A percentile compares a stretch with the other conserved stretches of the same genome.
Evolutionary conservation across 306 rosid genomes (phyloP).

Genomic region (Fragaria nilgerrensis): DNA sequence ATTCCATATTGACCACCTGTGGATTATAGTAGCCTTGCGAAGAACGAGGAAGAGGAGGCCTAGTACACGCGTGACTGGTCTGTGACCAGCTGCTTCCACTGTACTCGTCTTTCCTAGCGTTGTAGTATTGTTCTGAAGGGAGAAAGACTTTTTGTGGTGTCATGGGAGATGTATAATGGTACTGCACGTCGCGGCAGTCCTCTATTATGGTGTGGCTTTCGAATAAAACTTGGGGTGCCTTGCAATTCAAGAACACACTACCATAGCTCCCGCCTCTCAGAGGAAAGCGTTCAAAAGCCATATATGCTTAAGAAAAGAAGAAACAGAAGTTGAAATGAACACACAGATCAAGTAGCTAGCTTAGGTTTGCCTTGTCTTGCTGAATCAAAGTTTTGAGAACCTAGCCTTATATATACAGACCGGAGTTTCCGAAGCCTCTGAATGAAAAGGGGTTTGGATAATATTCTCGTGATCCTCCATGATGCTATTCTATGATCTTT

Average conservation of each 20-base stretch:
- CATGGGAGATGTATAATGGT: not conserved
- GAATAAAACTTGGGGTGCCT: not conserved
- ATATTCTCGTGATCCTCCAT: not conserved
- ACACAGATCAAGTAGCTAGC: not conserved
- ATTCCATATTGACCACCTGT: not conserved
- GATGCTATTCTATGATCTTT: not conserved
- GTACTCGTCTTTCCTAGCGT: not conserved
- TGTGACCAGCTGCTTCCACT: not conserved
- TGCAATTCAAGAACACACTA: too few relatives aligned
- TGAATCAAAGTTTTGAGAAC: not conserved
- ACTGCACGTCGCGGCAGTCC: not conserved
- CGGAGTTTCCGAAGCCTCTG: not conserved
- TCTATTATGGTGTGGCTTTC: not conserved
- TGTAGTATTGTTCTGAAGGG: not conserved
- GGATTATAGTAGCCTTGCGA: not conserved
- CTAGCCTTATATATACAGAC: not conserved
- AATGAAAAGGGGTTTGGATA: not conserved
- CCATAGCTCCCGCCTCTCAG: not conserved
- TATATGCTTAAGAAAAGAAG: not conserved
- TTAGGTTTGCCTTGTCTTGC: constrained; percentile 1
- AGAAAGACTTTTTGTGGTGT: not conserved
- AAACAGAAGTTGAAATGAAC: not conserved
- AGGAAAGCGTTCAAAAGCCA: not conserved
- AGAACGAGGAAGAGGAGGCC: not conserved
- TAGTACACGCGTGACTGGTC: not conserved